Conservation (phyloP, 75 land plant species). For the Cupressus sempervirens region DNA sequence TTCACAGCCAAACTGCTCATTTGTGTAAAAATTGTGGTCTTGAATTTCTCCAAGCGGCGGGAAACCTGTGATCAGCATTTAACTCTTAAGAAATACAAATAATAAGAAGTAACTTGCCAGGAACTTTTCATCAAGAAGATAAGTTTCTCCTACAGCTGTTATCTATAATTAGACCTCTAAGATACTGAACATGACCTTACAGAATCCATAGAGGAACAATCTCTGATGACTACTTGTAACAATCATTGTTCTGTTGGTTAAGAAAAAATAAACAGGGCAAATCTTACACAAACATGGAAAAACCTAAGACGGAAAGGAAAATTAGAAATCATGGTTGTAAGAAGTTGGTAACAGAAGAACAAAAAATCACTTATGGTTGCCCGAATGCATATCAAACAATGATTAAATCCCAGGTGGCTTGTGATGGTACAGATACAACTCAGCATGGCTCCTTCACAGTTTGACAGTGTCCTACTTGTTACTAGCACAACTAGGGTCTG, state of each 20-base stretch:
- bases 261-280: neutral
- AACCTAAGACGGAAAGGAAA: neutral
- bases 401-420: neutral
- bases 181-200: neutral
- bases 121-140: neutral
- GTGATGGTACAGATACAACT: neutral
- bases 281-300: neutral
- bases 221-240: neutral
- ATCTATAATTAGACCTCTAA: neutral
- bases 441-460: neutral
- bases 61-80: slow-evolving; percentile 47
- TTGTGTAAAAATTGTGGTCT: slow-evolving; percentile 91
- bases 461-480: neutral
- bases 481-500: neutral
- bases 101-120: neutral
- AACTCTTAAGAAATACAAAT: neutral
- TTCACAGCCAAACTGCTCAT: slow-evolving; percentile 86
- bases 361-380: neutral
- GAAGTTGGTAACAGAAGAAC: neutral
- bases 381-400: neutral
- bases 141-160: neutral
- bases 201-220: neutral
- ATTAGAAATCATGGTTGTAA: neutral
- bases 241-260: neutral
- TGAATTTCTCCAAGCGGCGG: slow-evolving; percentile 87